phyloP scores from a whole-genome alignment of 2,329 filamentous ascomycete genomes.

The Delphinella strobiligena region DNA sequence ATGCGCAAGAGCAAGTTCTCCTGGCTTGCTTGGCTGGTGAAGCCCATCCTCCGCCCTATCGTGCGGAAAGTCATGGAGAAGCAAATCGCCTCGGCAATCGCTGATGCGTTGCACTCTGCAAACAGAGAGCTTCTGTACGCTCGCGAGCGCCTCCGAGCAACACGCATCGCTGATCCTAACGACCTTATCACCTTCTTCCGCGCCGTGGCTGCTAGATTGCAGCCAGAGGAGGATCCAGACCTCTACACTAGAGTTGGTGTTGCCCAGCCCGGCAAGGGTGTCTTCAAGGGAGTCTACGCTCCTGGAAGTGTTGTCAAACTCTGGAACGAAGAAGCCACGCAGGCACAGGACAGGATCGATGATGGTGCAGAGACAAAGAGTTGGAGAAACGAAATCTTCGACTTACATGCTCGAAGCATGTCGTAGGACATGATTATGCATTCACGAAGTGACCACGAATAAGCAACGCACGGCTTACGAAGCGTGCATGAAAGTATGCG shows the following conservation, averaged over 20 bases:
- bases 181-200: slow-evolving; percentile 73
- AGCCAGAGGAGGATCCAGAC: slow-evolving; percentile 62
- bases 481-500: too few relatives aligned
- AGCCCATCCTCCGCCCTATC: slow-evolving; percentile 71
- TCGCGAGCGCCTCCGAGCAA: slow-evolving; percentile 73
- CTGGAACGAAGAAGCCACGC: slow-evolving; percentile 70
- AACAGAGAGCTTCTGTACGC: slow-evolving; percentile 84
- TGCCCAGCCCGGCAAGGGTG: slow-evolving; percentile 44
- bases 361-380: slow-evolving; percentile 54
- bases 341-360: slow-evolving; percentile 61
- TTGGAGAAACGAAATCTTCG: slow-evolving; percentile 81
- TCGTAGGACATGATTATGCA: too few relatives aligned
- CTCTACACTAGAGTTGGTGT: slow-evolving; percentile 63
- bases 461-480: too few relatives aligned
- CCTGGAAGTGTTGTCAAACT: slow-evolving; percentile 80
- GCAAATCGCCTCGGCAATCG: slow-evolving; percentile 61
- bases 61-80: slow-evolving; percentile 68
- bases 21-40: slow-evolving; percentile 70
- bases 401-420: slow-evolving; percentile 21
- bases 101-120: slow-evolving; percentile 54
- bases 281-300: slow-evolving; percentile 77
- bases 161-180: slow-evolving; percentile 67
- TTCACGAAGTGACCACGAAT: too few relatives aligned
- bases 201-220: slow-evolving; percentile 66
- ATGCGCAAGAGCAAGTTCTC: slow-evolving; percentile 64